phyloP scores from a whole-genome alignment of 176 grass and related monocot species.

The Phoenix roebelenii region DNA sequence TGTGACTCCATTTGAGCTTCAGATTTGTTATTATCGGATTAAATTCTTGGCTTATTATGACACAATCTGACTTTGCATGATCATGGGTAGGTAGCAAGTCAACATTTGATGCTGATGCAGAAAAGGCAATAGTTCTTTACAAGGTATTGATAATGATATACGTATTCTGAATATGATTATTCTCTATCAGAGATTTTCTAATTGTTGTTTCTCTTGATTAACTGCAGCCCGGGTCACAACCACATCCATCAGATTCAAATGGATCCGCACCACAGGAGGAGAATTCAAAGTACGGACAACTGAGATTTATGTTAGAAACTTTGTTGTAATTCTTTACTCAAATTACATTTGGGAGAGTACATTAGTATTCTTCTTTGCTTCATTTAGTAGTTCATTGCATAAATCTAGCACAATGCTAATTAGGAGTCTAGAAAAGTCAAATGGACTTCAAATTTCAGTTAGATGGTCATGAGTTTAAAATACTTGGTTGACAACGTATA shows the following conservation, averaged over 20 bases:
- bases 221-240: conserved; percentile 59
- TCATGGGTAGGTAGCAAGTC: conserved; percentile 31
- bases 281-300: conserved; percentile 79
- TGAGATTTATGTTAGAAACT: background rate
- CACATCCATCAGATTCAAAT: conserved; percentile 31
- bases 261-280: conserved; percentile 49
- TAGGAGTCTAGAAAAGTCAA: no score
- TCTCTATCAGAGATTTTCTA: conserved; percentile 8
- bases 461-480: no score
- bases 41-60: background rate
- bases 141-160: conserved; percentile 44
- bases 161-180: background rate
- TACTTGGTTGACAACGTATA: no score
- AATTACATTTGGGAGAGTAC: no score
- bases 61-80: conserved; percentile 11
- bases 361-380: no score
- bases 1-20: no score
- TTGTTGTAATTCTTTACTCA: no score
- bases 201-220: conserved; percentile 28
- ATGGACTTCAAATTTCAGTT: no score
- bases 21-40: no score
- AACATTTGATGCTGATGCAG: conserved; percentile 45
- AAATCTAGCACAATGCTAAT: no score
- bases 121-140: conserved; percentile 84
- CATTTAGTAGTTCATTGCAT: no score